A percentile compares a stretch with the other conserved stretches of the same genome.
Evolutionary conservation across 805 yeast genomes (phyloP).

Genomic region (Teunomyces aglyptinius): DNA sequence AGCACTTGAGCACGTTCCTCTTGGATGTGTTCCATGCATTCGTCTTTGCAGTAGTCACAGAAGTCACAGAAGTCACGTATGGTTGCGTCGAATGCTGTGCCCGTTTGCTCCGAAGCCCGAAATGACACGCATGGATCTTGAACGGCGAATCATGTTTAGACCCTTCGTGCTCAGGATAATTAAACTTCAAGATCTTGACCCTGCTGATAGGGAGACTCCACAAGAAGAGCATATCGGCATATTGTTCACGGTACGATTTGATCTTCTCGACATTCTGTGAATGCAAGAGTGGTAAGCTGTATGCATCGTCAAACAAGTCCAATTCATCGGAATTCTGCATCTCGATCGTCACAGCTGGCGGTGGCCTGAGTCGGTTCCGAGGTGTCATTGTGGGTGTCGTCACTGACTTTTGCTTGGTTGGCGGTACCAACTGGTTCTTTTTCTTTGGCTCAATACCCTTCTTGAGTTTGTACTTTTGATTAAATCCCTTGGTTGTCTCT

Average conservation of each 20-base stretch:
- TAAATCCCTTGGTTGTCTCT: background rate
- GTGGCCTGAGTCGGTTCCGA: conserved; percentile 10
- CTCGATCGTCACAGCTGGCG: conserved; percentile 41
- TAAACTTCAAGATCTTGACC: conserved; percentile 73
- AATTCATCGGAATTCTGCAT: conserved; percentile 45
- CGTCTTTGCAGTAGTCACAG: conserved; percentile 18
- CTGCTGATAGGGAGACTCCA: conserved; percentile 88
- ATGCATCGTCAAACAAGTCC: conserved; percentile 45
- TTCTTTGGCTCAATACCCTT: background rate
- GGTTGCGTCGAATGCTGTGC: conserved; percentile 18
- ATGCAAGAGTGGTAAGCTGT: conserved; percentile 40
- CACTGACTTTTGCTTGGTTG: background rate
- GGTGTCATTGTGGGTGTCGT: no score
- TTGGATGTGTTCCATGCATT: conserved; percentile 34
- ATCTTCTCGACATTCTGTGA: conserved; percentile 37
- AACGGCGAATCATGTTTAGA: conserved; percentile 18
- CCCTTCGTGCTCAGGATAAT: conserved; percentile 35
- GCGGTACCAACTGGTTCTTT: background rate
- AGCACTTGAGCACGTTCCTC: conserved; percentile 37
- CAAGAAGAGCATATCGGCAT: conserved; percentile 69
- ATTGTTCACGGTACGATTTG: conserved; percentile 54
- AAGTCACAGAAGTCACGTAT: conserved; percentile 24
- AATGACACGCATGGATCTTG: conserved; percentile 35
- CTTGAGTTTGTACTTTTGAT: background rate
- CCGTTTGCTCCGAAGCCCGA: conserved; percentile 26